A percentile compares a stretch with the other conserved stretches of the same genome.
phyloP scores from a whole-genome alignment of 192 early-diverging fungal genomes.

The Umbelopsis vinacea region DNA sequence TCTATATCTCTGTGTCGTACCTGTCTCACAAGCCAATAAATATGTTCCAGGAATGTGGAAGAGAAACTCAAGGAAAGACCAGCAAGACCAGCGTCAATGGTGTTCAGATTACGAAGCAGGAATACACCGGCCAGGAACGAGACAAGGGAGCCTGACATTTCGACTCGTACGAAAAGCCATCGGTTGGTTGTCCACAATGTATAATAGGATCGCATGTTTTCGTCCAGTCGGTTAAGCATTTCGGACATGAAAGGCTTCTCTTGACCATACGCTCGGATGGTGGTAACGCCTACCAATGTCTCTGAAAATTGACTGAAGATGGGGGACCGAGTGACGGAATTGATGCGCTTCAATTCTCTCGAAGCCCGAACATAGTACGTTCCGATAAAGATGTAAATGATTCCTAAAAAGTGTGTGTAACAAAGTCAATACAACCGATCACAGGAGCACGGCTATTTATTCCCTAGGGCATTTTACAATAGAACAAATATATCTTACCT shows the following conservation, averaged over 20 bases:
- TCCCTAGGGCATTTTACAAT: constrained; percentile 9
- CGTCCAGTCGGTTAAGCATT: constrained; percentile 62
- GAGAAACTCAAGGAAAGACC: constrained; percentile 87
- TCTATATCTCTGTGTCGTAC: background rate
- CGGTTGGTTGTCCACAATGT: constrained; percentile 78
- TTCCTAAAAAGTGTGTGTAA: constrained; percentile 34
- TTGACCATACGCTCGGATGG: constrained; percentile 82
- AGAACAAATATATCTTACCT: constrained; percentile 24
- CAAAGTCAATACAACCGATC: background rate
- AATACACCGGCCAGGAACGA: constrained; percentile 68
- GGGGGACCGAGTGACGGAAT: constrained; percentile 74
- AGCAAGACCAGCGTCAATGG: constrained; percentile 76
- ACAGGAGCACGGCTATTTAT: constrained; percentile 2
- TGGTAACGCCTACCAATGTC: constrained; percentile 74
- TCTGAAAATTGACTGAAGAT: constrained; percentile 84
- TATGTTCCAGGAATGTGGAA: constrained; percentile 74
- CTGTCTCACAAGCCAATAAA: constrained; percentile 40
- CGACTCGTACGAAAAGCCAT: constrained; percentile 66
- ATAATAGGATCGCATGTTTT: constrained; percentile 79
- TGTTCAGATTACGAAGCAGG: constrained; percentile 52
- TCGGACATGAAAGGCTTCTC: constrained; percentile 66
- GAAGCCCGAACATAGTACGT: constrained; percentile 72
- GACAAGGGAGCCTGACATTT: constrained; percentile 73
- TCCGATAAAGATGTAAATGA: constrained; percentile 65
- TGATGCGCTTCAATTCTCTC: constrained; percentile 90